These are phyloP conservation scores for Fusarium kyushuense DNA, from an alignment of 2,329 filamentous ascomycete species.

Conservation along the genomic window DNA sequence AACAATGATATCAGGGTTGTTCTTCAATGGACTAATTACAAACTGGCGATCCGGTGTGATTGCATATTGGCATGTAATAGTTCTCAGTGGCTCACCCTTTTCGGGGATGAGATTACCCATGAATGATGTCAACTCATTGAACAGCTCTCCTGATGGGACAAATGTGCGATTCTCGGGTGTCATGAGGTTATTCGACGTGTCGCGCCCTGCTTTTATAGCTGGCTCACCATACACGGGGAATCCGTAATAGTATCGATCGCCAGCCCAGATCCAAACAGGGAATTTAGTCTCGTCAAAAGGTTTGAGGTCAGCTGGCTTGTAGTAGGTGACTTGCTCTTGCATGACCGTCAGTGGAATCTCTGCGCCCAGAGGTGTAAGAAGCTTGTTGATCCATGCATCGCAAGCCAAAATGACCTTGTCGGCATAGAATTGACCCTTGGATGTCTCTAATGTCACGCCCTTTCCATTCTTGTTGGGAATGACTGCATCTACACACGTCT, in stretches of 20 bases:
- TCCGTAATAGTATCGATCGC: conserved; percentile 15
- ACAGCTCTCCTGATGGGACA: conserved; percentile 13
- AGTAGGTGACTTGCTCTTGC: conserved; percentile 44
- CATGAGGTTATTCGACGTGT: conserved; percentile 34
- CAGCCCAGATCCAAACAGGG: conserved; percentile 40
- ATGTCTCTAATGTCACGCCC: conserved; percentile 23
- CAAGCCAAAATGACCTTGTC: conserved; percentile 28
- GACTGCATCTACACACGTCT: conserved; percentile 15
- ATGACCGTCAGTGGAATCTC: conserved; percentile 35
- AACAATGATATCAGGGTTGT: conserved; percentile 33
- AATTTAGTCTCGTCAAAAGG: conserved; percentile 23
- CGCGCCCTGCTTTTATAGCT: conserved; percentile 36
- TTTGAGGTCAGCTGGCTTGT: conserved; percentile 19
- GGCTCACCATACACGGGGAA: conserved; percentile 37
- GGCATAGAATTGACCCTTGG: conserved; percentile 19
- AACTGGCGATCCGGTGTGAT: conserved; percentile 45
- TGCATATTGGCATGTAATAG: conserved; percentile 46
- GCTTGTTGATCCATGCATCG: conserved; percentile 39
- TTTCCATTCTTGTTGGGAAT: not conserved
- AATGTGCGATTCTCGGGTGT: conserved; percentile 31
- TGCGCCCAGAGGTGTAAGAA: conserved; percentile 18
- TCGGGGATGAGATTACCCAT: conserved; percentile 24
- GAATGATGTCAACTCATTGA: conserved; percentile 15
- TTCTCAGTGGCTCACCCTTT: conserved; percentile 33
- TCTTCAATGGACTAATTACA: conserved; percentile 37